Percentiles rank a stretch among this genome's conserved stretches.
These are phyloP conservation scores for Fennellomyces sp. DNA, from an alignment of 371 early-diverging fungal genomes.

Conservation along the genomic window DNA sequence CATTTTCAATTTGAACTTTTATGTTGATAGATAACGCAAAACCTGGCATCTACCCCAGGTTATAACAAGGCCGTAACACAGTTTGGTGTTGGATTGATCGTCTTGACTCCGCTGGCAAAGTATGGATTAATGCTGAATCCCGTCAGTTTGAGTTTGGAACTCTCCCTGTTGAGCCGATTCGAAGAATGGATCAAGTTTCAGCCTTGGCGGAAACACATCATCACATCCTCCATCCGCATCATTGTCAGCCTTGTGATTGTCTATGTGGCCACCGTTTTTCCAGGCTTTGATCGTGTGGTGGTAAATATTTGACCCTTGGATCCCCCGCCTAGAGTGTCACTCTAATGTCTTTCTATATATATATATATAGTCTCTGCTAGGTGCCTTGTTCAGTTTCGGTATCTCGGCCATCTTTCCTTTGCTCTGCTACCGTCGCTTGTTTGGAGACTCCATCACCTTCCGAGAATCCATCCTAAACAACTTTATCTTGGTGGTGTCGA, in stretches of 20 bases:
- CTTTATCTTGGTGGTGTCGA: slow-evolving; percentile 23
- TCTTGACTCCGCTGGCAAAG: slow-evolving; percentile 30
- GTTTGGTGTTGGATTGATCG: slow-evolving; percentile 28
- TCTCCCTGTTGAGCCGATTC: slow-evolving; percentile 15
- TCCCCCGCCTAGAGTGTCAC: not conserved
- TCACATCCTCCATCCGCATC: slow-evolving; percentile 19
- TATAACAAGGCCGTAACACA: slow-evolving; percentile 26
- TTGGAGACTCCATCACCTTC: slow-evolving; percentile 20
- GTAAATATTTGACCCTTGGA: slow-evolving; percentile 22
- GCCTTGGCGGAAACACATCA: slow-evolving; percentile 19
- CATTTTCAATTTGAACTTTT: slow-evolving; percentile 1
- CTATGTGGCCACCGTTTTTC: slow-evolving; percentile 55
- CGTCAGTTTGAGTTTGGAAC: slow-evolving; percentile 54
- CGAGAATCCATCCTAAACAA: slow-evolving; percentile 17
- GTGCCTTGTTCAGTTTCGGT: slow-evolving; percentile 38
- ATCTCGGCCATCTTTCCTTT: slow-evolving; percentile 51
- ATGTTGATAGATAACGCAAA: slow-evolving; percentile 60
- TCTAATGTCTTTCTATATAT: not conserved
- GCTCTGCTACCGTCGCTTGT: slow-evolving; percentile 40
- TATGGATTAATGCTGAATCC: slow-evolving; percentile 60
- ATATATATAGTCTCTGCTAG: slow-evolving; percentile 29
- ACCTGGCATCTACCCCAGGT: slow-evolving; percentile 45
- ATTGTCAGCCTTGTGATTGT: slow-evolving; percentile 23
- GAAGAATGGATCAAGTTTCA: slow-evolving; percentile 24
- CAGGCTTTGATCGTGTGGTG: slow-evolving; percentile 69